Evolutionary conservation across 495 filamentous ascomycete species (phyloP), one percentile per base, ranked within the genome.

Genomic region (Hyaloscypha hepaticicola): DNA sequence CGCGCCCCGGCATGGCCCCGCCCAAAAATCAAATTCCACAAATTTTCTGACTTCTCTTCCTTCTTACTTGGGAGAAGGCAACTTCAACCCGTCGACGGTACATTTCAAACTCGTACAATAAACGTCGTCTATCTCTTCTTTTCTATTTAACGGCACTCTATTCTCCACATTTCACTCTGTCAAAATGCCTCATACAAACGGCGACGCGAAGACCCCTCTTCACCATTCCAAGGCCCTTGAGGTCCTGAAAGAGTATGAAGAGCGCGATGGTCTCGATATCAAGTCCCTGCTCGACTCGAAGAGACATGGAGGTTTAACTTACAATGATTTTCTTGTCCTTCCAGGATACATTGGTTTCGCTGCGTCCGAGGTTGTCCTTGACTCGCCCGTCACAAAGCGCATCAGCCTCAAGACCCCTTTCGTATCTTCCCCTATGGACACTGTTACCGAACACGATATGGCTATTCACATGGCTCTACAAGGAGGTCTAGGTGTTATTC

Each of bases 391-490:
- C 66, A 98, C 95, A 66, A 96, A 93, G 85, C 87, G 91, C 69
- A 94, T 98, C 76, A 85, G 88, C 16, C 80, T 99, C 70, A 99
- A 97, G 83, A 92, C 91, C 11, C 95, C 95, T 48, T 88, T 99
- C 70, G 83, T 97, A 55, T 98, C 96, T 26, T 97, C 93, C 26
- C 96, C 95, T 70, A 99, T 99, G 95, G 95, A 99, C 82, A 99
- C 95, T 34, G 95, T 99, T 72, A 99, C 95, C 16, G 95, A 98
- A 79, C 89, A 96, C 77, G 92, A 95, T 74, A 99, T 99, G 95
- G 95, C 95, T 58, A 97, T 99, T 70, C 91, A 96, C 80, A 96
- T 99, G 89, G 95, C 95, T 34, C 85, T 98, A 55, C 88, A 98
- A 71, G 95, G 95, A 76, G 95, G 95, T 73, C 82, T 99, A 33